Base-by-base conservation (phyloP, 2,329 filamentous ascomycete genomes). In the Periconia sp. region DNA sequence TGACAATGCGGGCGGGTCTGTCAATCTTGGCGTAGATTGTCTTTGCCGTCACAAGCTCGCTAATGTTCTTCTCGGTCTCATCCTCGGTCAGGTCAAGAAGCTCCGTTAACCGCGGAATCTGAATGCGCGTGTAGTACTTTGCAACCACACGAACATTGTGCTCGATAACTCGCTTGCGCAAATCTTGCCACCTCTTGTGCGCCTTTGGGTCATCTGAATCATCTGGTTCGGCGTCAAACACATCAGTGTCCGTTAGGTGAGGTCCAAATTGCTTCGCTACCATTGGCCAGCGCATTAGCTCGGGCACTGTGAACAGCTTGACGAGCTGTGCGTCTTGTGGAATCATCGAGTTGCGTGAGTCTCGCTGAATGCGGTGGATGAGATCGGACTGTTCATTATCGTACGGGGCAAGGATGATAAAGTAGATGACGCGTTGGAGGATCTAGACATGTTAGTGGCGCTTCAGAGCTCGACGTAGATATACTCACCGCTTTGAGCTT, bases 361-460 rank as follows among this genome's bases (percentile, higher is more conserved):
- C 94, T 70, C 86, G 83, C 69, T 91, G 84, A 59, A 99, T 88
- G 63, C 94, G 89, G 75, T 99, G 92, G 48, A 99, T 85, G 41
- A 99, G 87, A 60, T 99, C 94, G 59, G 92, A 94, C 71, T 99
- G 94, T 72, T 99, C 94, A 73, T 99, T 99, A 77, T 99, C 92
- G 73, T 97, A 91, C 6, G 94, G 92, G 6, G 94, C 89, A 37
- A 99, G 87, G 56, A 97, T 94, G 69, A 96, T 85, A 73, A 95
- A 99, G 81, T 95, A 97, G 73, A 97, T 92, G 69, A 97, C 91
- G 64, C 94, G 85, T 76, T 96, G 91, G 30, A 99, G 82, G 13
- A 91, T 84, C 90, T 95, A 50, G 2, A 8, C 18, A 30, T 35
- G 36, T 61, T 43, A 67, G 56, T 19, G 8, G 18, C 31, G 7